Evolutionary conservation across 106 monocot species (phyloP).

Genomic region (Dioscorea zingiberensis): DNA sequence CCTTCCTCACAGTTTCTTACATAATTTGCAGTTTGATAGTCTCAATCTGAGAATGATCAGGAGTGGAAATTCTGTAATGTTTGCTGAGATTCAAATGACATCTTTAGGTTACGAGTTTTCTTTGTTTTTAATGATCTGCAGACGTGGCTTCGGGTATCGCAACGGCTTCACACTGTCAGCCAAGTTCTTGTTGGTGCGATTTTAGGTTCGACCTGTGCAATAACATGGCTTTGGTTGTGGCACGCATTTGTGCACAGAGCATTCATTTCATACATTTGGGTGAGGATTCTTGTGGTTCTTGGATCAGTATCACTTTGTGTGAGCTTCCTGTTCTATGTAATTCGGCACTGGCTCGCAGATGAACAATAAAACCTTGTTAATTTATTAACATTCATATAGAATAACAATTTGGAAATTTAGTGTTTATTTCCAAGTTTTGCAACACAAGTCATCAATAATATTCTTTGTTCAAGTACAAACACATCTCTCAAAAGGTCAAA

Average conservation of each 20-base stretch:
- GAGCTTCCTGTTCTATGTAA: slow-evolving; percentile 42
- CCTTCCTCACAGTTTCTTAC: no score
- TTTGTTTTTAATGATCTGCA: slow-evolving; percentile 15
- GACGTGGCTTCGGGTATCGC: slow-evolving; percentile 84
- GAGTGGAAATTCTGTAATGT: no score
- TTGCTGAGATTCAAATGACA: no score
- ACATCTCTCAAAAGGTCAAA: no score
- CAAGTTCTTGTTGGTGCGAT: slow-evolving; percentile 76
- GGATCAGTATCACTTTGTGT: slow-evolving; percentile 31
- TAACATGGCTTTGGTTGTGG: slow-evolving; percentile 77
- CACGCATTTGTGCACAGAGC: slow-evolving; percentile 49
- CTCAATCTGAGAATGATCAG: neutral
- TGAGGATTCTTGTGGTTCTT: slow-evolving; percentile 40
- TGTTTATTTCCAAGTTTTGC: no score
- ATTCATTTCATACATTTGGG: slow-evolving; percentile 50
- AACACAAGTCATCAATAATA: no score
- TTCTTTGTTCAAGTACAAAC: no score
- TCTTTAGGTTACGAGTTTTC: neutral
- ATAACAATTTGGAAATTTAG: no score
- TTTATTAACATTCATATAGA: no score
- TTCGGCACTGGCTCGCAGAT: slow-evolving; percentile 64
- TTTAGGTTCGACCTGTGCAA: slow-evolving; percentile 42
- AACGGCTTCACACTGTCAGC: slow-evolving; percentile 52
- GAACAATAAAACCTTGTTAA: slow-evolving; percentile 12
- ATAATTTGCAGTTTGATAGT: no score